Evolutionary conservation across 192 early-diverging fungal genomes (phyloP), one percentile per base, ranked within the genome.

Genomic region (Dissophora globulifera): DNA sequence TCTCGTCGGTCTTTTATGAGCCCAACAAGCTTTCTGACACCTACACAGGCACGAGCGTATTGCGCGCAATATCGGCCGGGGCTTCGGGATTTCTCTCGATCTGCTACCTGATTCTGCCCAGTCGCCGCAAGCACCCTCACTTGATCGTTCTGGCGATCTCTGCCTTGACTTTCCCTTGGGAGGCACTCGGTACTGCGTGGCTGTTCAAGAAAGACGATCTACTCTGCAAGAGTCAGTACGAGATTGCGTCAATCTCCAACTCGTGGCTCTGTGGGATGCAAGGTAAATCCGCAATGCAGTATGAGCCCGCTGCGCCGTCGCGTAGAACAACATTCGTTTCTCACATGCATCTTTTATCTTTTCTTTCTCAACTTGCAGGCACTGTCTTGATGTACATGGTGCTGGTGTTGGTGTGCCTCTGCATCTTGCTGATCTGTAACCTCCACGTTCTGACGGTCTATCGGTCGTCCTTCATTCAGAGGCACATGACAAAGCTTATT

Each of bases 211-310:
- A 54, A 16, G 57, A 65, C 22, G 33, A 60, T 17, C 23, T 75
- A n/a, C 23, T 75, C 32, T 75, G 71, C 35, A 59, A 75, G n/a
- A 75, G 25, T 27, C 26, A 23, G 1, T 60, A 42, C 26, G 71
- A 75, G 43, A 47, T 66, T 42, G 56, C 71, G 1, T 59, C 50
- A 3, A 60, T 75, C 57, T 45, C 71, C 40, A 75, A 75, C 25
- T 75, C 71, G 10, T 60, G 56, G 56, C 33, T 75, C 6, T 75
- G 71, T 30, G 71, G 71, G 0, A 22, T 75, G 11, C 71, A 75
- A 66, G 71, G 71, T 75, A 72, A 38, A 49, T 11, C n/a, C n/a
- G n/a, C n/a, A n/a, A n/a, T n/a, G n/a, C n/a, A n/a, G n/a, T n/a
- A n/a, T n/a, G n/a, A n/a, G n/a, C n/a, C n/a, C n/a, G n/a, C n/a